phyloP scores from a whole-genome alignment of 345 rosid genomes.

The Salix koriyanagi region DNA sequence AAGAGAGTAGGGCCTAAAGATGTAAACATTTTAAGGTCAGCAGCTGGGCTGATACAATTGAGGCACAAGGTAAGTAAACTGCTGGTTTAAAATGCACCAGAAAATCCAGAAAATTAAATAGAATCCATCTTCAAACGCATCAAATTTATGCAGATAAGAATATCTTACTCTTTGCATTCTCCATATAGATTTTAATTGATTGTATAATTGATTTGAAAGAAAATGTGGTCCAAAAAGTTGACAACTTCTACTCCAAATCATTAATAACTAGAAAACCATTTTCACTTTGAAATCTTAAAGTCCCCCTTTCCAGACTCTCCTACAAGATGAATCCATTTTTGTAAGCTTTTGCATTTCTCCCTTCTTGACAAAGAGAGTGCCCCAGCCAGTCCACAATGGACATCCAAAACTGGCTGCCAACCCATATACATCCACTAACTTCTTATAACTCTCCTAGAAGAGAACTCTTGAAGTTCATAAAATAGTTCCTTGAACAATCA shows the following conservation, averaged over 20 bases:
- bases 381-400: background rate
- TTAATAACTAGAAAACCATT: background rate
- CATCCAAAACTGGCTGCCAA: background rate
- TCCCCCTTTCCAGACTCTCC: background rate
- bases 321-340: background rate
- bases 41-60: background rate
- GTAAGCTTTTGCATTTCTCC: background rate
- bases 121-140: background rate
- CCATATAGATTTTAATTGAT: background rate
- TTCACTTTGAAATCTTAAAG: background rate
- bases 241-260: background rate
- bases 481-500: background rate
- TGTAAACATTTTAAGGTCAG: background rate
- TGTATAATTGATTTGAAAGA: background rate
- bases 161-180: background rate
- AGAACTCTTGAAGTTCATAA: background rate
- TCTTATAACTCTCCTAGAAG: background rate
- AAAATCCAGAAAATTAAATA: background rate
- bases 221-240: background rate
- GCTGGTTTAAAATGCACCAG: background rate
- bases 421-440: background rate
- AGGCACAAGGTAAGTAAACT: background rate
- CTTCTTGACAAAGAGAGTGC: background rate
- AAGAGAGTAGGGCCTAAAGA: constrained; percentile 53
- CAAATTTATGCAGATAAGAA: background rate